Evolutionary conservation across 2,329 filamentous ascomycete genomes (phyloP), one percentile per base, ranked within the genome.

Genomic region (Diaporthe velutina): DNA sequence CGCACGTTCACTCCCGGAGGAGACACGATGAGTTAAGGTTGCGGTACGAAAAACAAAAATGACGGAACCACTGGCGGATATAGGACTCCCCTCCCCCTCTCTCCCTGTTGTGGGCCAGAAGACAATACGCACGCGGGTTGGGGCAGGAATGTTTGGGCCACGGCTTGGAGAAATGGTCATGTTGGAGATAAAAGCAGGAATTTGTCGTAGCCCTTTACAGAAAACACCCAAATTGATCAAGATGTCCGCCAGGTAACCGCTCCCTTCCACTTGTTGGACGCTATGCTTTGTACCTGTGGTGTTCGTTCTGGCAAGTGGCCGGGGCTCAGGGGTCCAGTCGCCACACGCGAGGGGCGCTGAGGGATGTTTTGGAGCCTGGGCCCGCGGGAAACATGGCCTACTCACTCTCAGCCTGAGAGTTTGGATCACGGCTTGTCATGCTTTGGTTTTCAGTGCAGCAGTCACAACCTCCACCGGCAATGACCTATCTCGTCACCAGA

Each of bases 181-280:
- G n/a, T 54, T 40, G 15, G 45, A 35, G 42, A 35, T 12, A 12
- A 50, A 10, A 22, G n/a, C n/a, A n/a, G n/a, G 12, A 60, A 25
- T 40, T 40, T 40, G 48, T 54, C 33, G 15, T 54, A 68, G 64
- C 33, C 64, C 64, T 40, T n/a, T 30, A n/a, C 30, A 38, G 60
- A 52, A 30, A 54, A 25, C 13, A 33, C 7, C 61, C 42, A 13
- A 54, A 40, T 38, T 22, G 15, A 68, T 54, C 1, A 28, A 40
- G 17, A 52, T 54, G 48, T 68, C 64, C 48, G 64, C 48, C 48
- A 68, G 10, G 28, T 1, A 12, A 28, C 19, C 40, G 55, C 17
- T 17, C 35, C 28, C 17, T 38, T 38, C 25, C 12, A n/a, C 10
- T 25, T 33, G 25, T 3, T 54, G 22, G 50, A n/a, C 22, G 61